phyloP scores from a whole-genome alignment of 148 eudicot genomes.

The Spergularia bocconei region DNA sequence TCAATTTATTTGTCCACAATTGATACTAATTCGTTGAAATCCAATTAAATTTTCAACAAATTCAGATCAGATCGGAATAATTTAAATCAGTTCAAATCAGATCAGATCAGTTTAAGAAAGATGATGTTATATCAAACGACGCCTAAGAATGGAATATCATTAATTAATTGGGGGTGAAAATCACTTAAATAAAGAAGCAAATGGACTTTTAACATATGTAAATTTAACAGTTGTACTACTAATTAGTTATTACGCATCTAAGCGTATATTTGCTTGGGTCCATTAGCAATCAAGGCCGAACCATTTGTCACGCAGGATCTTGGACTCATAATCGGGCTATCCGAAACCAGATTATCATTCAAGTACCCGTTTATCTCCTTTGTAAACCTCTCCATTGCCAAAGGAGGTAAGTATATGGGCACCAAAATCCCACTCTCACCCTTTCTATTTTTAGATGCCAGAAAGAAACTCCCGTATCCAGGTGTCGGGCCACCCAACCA shows the following conservation, averaged over 20 bases:
- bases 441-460: constrained; percentile 16
- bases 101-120: too few species aligned
- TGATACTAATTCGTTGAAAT: too few species aligned
- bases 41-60: too few species aligned
- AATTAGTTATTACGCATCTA: background rate
- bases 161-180: too few species aligned
- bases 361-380: constrained; percentile 3
- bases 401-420: constrained; percentile 11
- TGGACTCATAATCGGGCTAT: background rate
- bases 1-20: too few species aligned
- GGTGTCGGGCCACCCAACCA: constrained; percentile 16
- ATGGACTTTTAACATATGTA: too few species aligned
- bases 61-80: too few species aligned
- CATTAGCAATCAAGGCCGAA: background rate
- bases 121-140: too few species aligned
- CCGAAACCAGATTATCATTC: background rate
- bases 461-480: background rate
- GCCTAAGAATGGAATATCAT: too few species aligned
- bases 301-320: constrained; percentile 3
- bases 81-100: too few species aligned
- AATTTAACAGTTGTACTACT: too few species aligned
- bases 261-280: background rate
- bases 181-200: too few species aligned
- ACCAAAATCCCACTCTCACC: constrained; percentile 15
- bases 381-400: background rate